Conservation (phyloP, 2,329 filamentous ascomycete species). For the Drechslerella dactyloides region DNA sequence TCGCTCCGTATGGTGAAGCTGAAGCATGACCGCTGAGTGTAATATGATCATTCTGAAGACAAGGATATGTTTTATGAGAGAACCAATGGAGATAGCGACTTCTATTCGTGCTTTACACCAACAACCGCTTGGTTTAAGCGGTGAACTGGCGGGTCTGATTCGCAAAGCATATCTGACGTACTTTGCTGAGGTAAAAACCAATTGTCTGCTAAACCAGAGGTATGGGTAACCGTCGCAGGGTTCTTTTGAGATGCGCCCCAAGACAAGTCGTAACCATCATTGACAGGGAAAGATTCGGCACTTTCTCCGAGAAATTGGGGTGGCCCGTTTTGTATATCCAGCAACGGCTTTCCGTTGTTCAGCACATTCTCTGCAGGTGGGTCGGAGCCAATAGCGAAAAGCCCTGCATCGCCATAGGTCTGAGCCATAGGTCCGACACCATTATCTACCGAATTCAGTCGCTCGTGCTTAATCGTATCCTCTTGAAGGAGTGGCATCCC, state of each 20-base stretch:
- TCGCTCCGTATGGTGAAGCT: background rate
- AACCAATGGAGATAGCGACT: background rate
- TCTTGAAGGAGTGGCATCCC: slow-evolving; percentile 48
- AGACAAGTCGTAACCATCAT: slow-evolving; percentile 29
- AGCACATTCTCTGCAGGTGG: slow-evolving; percentile 33
- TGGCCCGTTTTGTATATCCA: slow-evolving; percentile 29
- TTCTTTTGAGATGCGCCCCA: slow-evolving; percentile 32
- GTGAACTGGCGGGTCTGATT: slow-evolving; percentile 27
- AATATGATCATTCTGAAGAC: slow-evolving; percentile 9
- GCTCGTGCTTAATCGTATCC: slow-evolving; percentile 42
- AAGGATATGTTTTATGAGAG: background rate
- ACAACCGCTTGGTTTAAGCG: slow-evolving; percentile 36
- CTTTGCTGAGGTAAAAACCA: slow-evolving; percentile 45
- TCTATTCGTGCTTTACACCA: slow-evolving; percentile 42
- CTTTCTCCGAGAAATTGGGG: slow-evolving; percentile 13
- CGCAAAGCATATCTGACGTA: slow-evolving; percentile 32
- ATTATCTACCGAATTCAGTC: slow-evolving; percentile 46
- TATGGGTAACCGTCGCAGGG: slow-evolving; percentile 16
- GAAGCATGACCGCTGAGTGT: background rate
- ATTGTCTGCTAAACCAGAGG: slow-evolving; percentile 24
- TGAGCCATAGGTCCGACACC: slow-evolving; percentile 46
- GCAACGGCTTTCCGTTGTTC: slow-evolving; percentile 23
- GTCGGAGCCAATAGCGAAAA: slow-evolving; percentile 44
- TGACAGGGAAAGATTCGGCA: slow-evolving; percentile 13
- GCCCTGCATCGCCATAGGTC: slow-evolving; percentile 36